Evolutionary conservation across 148 eudicot species (phyloP), one percentile per base, ranked within the genome.

Genomic region (Hydrangea macrophylla): DNA sequence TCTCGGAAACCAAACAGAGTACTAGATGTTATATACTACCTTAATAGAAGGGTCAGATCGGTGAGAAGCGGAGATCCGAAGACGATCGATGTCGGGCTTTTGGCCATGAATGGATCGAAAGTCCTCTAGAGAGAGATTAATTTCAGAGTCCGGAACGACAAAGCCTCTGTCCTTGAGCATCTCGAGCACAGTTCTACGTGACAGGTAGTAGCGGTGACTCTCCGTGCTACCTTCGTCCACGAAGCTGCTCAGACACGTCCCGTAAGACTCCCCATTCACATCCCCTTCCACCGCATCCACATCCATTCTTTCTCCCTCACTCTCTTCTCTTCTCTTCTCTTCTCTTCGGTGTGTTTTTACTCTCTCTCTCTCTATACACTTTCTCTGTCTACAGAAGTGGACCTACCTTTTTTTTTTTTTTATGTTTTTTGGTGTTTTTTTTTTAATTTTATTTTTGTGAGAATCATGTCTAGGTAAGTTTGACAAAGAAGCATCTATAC

Each of bases 151-250:
- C 22, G 94, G 87, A 0, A 92, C 85, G 3, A 76, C 70, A 60
- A 78, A 92, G 36, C 98, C 98, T n/a, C 96, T 74, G 54, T 92
- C 98, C 50, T 66, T 78, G 30, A 92, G 85, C 98, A 92, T 90
- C 70, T 92, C 93, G 6, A 90, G 75, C 15, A 72, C 31, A 0
- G 98, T 92, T 64, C 83, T 80, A 0, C 98, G 81, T 0, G 98
- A 86, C 1, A 87, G 73, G 70, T 79, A 92, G 92, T 89, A 90
- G 2, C 93, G 70, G 77, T 92, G 98, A 56, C 89, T 83, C 48
- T 87, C 98, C 0, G 48, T 53, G 72, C 79, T 84, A 12, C 98
- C 96, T 2, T 72, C 74, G 68, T 92, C 98, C 2, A 85, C 44
- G 28, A 69, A 85, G 72, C 88, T 70, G 71, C 80, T 82, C 69